These are phyloP conservation scores for Knufia fluminis DNA, from an alignment of 2,329 filamentous ascomycete genomes.

Conservation along the genomic window DNA sequence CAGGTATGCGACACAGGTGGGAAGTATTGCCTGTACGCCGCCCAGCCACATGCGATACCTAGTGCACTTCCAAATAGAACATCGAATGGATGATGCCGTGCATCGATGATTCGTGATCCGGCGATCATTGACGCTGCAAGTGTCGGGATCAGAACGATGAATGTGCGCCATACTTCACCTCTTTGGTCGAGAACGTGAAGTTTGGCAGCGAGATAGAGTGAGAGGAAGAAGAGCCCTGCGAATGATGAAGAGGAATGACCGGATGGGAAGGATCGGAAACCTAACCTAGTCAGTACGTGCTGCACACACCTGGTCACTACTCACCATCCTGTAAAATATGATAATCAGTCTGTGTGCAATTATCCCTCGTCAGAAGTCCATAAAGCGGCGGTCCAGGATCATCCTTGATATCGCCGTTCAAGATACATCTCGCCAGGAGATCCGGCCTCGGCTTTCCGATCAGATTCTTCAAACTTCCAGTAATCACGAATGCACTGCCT, in stretches of 20 bases:
- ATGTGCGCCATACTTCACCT: constrained; percentile 51
- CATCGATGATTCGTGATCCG: constrained; percentile 52
- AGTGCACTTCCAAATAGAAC: constrained; percentile 48
- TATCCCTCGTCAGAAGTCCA: constrained; percentile 38
- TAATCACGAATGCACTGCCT: constrained; percentile 48
- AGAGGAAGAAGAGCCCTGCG: constrained; percentile 51
- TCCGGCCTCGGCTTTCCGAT: constrained; percentile 52
- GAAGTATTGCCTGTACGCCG: constrained; percentile 51
- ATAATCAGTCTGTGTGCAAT: constrained; percentile 44
- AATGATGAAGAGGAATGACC: constrained; percentile 45
- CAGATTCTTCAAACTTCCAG: constrained; percentile 49
- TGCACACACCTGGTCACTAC: no score
- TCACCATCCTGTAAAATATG: constrained; percentile 46
- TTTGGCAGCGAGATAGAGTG: constrained; percentile 51
- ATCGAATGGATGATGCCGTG: constrained; percentile 53
- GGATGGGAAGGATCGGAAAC: constrained; percentile 19
- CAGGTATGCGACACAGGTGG: constrained; percentile 46
- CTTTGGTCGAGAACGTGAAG: constrained; percentile 51
- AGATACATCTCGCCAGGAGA: constrained; percentile 47
- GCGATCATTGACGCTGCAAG: constrained; percentile 48
- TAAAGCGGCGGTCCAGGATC: constrained; percentile 28
- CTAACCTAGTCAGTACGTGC: constrained; percentile 12
- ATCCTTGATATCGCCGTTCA: constrained; percentile 26
- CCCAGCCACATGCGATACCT: constrained; percentile 44
- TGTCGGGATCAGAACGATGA: constrained; percentile 45